Base-by-base conservation (phyloP, 225 moss, liverwort and hornwort genomes). In the Rhytidiadelphus loreus region DNA sequence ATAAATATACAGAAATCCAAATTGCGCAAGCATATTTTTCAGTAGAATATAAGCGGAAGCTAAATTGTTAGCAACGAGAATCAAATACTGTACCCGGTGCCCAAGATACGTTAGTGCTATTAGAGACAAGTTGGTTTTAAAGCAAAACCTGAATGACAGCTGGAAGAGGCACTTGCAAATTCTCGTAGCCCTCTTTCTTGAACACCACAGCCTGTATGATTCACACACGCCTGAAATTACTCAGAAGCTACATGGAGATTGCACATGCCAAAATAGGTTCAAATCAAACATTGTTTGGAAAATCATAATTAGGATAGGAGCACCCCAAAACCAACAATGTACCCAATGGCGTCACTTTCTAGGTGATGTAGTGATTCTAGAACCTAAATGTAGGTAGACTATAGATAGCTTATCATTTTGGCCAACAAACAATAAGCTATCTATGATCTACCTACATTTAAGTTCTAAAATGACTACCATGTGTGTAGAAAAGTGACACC, bases 181-280 rank as follows among this genome's bases (percentile, higher is more conserved):
- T 94, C 86, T 90, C 87, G 76, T 97, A 98, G 46, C 98, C 98
- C 81, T 94, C 94, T 59, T 94, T 90, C 63, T 86, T 91, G 82
- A 98, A 96, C 55, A 98, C 95, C 76, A 98, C 95, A 62, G 98
- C 98, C 97, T 98, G 95, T 64, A 85, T 20, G 59, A 48, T 69
- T 84, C 63, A 87, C 41, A 61, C 39, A 69, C 26, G 23, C 65
- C 65, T 25, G 43, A 16, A 32, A 60, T 53, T 23, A 41, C 70
- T 81, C 71, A 85, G 55, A 86, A 80, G 52, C 18, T 57, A 52
- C 58, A 70, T 64, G 56, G 62, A 88, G 81, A 56, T 25, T n/a
- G 78, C 26, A n/a, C 78, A 78, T 14, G 8, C n/a, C 56, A 86
- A 88, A 52, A 9, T 17, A 64, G 37, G 8, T 53, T 35, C 46